Percentiles rank a stretch among this genome's conserved stretches.
These are phyloP conservation scores for Hericium erinaceus DNA, from an alignment of 768 basidiomycete species.

Conservation along the genomic window DNA sequence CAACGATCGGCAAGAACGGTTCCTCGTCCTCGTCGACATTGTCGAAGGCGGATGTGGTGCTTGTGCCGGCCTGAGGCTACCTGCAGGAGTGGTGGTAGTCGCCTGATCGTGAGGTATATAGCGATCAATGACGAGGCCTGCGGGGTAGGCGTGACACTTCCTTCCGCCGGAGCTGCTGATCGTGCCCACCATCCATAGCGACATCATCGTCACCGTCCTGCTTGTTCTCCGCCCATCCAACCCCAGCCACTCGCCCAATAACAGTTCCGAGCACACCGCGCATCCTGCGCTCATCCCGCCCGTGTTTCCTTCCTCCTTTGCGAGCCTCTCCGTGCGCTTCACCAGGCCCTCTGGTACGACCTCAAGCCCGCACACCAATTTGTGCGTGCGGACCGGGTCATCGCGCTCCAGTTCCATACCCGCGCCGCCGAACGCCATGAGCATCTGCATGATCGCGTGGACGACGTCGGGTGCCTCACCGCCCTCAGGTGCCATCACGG, in stretches of 20 bases:
- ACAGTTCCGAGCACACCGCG: constrained; percentile 68
- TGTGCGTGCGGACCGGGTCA: constrained; percentile 59
- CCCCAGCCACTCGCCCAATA: constrained; percentile 30
- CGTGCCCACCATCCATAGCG: not conserved
- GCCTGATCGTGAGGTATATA: not conserved
- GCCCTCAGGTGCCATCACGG: no score
- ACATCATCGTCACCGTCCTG: not conserved
- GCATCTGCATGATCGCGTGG: no score
- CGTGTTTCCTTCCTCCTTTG: constrained; percentile 26
- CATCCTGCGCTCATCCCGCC: constrained; percentile 34
- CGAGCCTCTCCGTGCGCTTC: constrained; percentile 48
- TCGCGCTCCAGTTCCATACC: constrained; percentile 29
- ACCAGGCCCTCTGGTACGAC: constrained; percentile 60
- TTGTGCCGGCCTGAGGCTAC: constrained; percentile 1
- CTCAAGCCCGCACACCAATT: constrained; percentile 54
- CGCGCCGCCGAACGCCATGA: no score
- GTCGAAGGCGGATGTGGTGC: constrained; percentile 4
- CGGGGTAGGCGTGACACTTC: no score
- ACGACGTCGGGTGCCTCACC: no score
- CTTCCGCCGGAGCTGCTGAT: no score
- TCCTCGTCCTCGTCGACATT: constrained; percentile 4
- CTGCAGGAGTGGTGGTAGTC: not conserved
- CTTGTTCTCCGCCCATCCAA: not conserved
- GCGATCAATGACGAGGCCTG: not conserved
- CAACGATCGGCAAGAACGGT: constrained; percentile 39